A percentile compares a stretch with the other conserved stretches of the same genome.
Conservation (phyloP, 169 alveolate genomes). For the Plasmodium malariae region DNA sequence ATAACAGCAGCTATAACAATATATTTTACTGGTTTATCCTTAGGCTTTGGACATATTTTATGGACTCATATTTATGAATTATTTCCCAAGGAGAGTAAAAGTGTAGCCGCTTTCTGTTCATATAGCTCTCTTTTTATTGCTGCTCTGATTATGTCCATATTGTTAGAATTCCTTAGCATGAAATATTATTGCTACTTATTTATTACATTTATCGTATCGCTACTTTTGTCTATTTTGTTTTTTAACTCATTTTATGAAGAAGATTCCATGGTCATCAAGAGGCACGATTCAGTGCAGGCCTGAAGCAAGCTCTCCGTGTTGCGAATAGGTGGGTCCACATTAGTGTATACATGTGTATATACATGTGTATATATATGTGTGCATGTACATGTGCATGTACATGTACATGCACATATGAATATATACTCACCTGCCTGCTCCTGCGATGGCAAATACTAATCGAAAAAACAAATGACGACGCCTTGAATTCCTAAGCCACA, state of each 20-base stretch:
- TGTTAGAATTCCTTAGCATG: constrained; percentile 12
- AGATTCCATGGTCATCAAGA: too few relatives aligned
- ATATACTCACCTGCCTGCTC: too few relatives aligned
- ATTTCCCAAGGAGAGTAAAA: constrained; percentile 59
- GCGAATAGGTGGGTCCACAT: too few relatives aligned
- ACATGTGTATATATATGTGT: too few relatives aligned
- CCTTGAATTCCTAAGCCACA: too few relatives aligned
- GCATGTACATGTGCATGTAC: too few relatives aligned
- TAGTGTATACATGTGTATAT: too few relatives aligned
- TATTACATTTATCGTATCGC: constrained; percentile 18
- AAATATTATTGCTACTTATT: constrained; percentile 26
- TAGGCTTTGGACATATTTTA: constrained; percentile 70
- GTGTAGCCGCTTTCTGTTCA: constrained; percentile 34
- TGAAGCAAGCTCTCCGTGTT: too few relatives aligned
- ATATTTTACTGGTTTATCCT: constrained; percentile 32
- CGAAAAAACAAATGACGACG: too few relatives aligned
- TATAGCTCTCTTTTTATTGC: constrained; percentile 46
- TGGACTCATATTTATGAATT: constrained; percentile 51
- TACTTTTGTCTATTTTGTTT: constrained; percentile 7
- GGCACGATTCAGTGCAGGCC: too few relatives aligned
- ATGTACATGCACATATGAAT: too few relatives aligned
- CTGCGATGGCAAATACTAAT: too few relatives aligned
- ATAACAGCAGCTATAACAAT: background rate
- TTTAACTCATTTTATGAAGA: constrained; percentile 7
- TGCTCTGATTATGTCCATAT: constrained; percentile 21